Base-by-base conservation (phyloP, 1,284 basidiomycete genomes). In the Rhodotorula sp. region DNA sequence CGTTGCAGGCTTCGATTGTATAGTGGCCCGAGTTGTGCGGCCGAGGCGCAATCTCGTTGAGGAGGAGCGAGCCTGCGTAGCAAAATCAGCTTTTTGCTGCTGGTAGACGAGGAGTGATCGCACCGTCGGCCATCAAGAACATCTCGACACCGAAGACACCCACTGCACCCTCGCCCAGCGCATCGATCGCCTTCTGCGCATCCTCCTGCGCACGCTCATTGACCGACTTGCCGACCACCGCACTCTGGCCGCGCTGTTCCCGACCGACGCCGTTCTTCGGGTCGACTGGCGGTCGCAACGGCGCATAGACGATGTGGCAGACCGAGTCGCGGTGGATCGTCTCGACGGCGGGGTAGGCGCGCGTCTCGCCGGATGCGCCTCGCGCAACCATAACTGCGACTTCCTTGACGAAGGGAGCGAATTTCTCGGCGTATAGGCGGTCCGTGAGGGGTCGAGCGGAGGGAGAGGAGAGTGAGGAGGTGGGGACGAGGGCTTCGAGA, bases 11-110 rank as follows among this genome's bases (percentile, higher is more conserved):
- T 82, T 98, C 95, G 78, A 99, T 98, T n/a, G 95, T 98, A 81
- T 98, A 97, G 80, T 99, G 96, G 0, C 95, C 95, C 15, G 94
- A 97, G 82, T 99, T 99, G 81, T 99, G 96, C 1, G 96, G 95
- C 30, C 96, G 87, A n/a, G 96, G 96, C 0, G 96, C 96, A 72
- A 99, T 97, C 82, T 99, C 96, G 81, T 99, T 99, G 75, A 99
- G 86, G 68, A 89, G 87, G 5, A 99, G 84, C 0, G 83, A 81
- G 31, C 90, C 92, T 94, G 75, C 15, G 31, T 1, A 26, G 20
- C 2, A n/a, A 11, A 18, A 6, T 15, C 22, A 16, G 34, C 11
- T 26, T 7, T 10, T 3, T 13, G 28, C 9, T 2, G n/a, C 1
- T 13, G 34, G 26, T 10, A 26, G 62, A 47, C 15, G 58, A 50